Evolutionary conservation across 768 basidiomycete species (phyloP).

Genomic region (Naganishia vishniacii): DNA sequence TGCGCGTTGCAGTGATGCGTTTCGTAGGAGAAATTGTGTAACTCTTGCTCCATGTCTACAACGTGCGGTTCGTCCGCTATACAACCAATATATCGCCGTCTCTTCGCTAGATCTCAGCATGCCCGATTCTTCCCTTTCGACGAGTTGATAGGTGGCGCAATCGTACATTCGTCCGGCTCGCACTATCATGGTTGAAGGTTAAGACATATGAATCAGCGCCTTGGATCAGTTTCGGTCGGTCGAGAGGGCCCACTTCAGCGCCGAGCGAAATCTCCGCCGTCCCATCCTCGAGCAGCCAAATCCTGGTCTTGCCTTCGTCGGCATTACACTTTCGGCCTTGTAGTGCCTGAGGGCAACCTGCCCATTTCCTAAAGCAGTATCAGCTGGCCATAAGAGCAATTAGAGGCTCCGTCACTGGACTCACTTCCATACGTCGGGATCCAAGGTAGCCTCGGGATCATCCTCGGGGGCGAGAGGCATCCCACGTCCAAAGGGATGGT

Average conservation of each 20-base stretch:
- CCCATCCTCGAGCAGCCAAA: conserved; percentile 28
- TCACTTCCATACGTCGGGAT: conserved; percentile 24
- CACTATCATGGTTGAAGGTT: background rate
- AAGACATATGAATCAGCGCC: conserved; percentile 6
- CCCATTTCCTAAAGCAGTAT: conserved; percentile 20
- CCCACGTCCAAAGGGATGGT: conserved; percentile 28
- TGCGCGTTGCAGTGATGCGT: conserved; percentile 11
- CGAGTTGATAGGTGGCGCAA: conserved; percentile 24
- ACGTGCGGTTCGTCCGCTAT: background rate
- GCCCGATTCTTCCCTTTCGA: conserved; percentile 20
- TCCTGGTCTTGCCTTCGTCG: conserved; percentile 16
- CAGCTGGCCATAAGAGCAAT: too few relatives aligned
- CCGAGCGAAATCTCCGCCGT: conserved; percentile 25
- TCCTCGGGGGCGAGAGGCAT: background rate
- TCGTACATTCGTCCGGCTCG: conserved; percentile 26
- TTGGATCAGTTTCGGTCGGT: background rate
- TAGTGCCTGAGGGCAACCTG: conserved; percentile 28
- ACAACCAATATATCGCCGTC: background rate
- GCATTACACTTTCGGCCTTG: conserved; percentile 9
- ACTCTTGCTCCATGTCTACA: background rate
- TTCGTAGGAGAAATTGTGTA: background rate
- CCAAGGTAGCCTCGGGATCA: background rate
- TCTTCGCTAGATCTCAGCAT: too few relatives aligned
- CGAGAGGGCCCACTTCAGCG: conserved; percentile 20
- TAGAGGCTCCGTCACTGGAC: too few relatives aligned